A percentile compares a stretch with the other conserved stretches of the same genome.
Evolutionary conservation across 208 protist genomes (phyloP).

Genomic region (Trypanosoma cruzi): DNA sequence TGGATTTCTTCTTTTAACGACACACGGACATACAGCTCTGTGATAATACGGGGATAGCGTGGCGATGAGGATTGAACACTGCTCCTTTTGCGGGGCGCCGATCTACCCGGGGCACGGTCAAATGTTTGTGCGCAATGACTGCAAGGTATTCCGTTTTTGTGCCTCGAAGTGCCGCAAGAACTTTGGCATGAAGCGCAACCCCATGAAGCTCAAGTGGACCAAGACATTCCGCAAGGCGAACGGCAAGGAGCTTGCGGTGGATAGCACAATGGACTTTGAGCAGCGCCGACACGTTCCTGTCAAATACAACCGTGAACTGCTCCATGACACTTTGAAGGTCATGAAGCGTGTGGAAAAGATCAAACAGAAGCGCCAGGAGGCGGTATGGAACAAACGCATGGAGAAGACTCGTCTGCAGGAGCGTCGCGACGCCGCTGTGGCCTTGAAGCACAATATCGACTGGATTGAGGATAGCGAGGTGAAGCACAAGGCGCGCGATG

Average conservation of each 20-base stretch:
- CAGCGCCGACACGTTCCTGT: slow-evolving; percentile 97
- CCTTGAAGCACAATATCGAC: slow-evolving; percentile 95
- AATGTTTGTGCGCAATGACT: slow-evolving; percentile 99
- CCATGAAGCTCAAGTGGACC: slow-evolving; percentile 99
- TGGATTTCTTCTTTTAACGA: slow-evolving; percentile 4
- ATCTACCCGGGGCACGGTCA: slow-evolving; percentile 99
- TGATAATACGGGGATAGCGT: background rate
- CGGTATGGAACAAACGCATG: slow-evolving; percentile 94
- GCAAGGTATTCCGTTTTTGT: slow-evolving; percentile 97
- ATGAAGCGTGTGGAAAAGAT: slow-evolving; percentile 98
- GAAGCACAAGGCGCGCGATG: slow-evolving; percentile 83
- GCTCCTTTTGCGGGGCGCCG: slow-evolving; percentile 97
- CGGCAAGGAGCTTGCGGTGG: slow-evolving; percentile 98
- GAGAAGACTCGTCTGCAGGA: slow-evolving; percentile 67
- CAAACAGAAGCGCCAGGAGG: slow-evolving; percentile 92
- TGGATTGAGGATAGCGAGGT: slow-evolving; percentile 89
- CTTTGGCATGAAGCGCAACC: slow-evolving; percentile 99
- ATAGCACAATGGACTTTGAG: slow-evolving; percentile 99
- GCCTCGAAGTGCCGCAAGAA: slow-evolving; percentile 98
- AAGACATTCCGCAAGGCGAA: slow-evolving; percentile 98
- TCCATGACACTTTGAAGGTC: slow-evolving; percentile 94
- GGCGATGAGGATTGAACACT: slow-evolving; percentile 97
- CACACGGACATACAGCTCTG: background rate
- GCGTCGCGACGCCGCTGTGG: slow-evolving; percentile 77
- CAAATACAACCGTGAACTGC: slow-evolving; percentile 99